Evolutionary conservation across 2,329 filamentous ascomycete genomes (phyloP), one percentile per base, ranked within the genome.

Genomic region (Fusarium avenaceum): DNA sequence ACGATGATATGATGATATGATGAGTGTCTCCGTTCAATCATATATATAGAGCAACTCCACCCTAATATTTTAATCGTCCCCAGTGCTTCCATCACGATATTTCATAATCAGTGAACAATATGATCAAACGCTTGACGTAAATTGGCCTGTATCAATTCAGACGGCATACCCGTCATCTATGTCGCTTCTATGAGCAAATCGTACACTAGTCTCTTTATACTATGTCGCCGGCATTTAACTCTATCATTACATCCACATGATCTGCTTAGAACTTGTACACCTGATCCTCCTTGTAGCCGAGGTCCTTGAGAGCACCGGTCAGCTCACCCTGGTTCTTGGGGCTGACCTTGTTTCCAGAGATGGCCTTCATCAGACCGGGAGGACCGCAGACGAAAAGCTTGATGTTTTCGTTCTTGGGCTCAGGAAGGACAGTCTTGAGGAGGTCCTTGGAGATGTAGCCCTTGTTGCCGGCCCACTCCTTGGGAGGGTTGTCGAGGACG

Each of bases 381-480:
- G 96, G 96, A 0, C 95, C 95, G 80, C 95, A 98, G 38, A 99
- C 93, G 76, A 99, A 98, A 67, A 98, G 81, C 89, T 98, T 98
- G 84, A 97, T 90, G 83, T 97, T 96, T 70, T 92, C 92, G 74
- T 87, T 87, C 86, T 96, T 96, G 67, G 96, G 94, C 81, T 96
- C 94, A 13, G 96, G 96, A 15, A 98, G 87, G 11, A 97, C 94
- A 50, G 92, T 95, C 90, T 98, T 97, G 76, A 99, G 83, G 59
- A 98, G 85, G 70, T 97, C 94, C 87, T 97, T 96, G 80, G 82
- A 92, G 77, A 99, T 91, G 84, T 85, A 90, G 67, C 96, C 96
- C 80, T 89, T 92, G 75, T 85, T 88, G 71, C 92, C 91, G 56
- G 81, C 80, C 93, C 93, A 97, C 61, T 85, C 85, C 83, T 92